Conservation (phyloP, 164 flowering plant species). For the Magnolia changhungtana region DNA sequence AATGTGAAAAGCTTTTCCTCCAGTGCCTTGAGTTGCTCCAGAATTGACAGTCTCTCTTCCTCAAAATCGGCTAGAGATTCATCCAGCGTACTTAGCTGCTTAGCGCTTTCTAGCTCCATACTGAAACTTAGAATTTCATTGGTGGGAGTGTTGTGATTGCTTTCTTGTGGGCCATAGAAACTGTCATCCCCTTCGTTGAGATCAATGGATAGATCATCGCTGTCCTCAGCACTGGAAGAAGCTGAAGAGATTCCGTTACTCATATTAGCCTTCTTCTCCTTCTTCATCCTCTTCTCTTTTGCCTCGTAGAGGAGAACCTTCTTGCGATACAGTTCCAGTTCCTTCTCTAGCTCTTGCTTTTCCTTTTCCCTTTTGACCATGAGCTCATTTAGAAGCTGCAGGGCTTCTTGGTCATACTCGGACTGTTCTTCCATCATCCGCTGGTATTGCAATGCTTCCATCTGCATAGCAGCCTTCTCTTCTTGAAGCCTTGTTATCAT, state of each 20-base stretch:
- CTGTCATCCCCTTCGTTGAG: slow-evolving; percentile 51
- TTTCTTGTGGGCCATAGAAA: slow-evolving; percentile 29
- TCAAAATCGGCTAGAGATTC: slow-evolving; percentile 67
- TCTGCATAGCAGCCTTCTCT: slow-evolving; percentile 88
- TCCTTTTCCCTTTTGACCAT: slow-evolving; percentile 87
- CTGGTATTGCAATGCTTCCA: slow-evolving; percentile 94
- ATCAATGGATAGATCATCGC: slow-evolving; percentile 61
- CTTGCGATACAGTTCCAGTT: slow-evolving; percentile 48
- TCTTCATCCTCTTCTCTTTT: slow-evolving; percentile 43
- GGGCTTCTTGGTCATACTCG: slow-evolving; percentile 84
- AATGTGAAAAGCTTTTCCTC: slow-evolving; percentile 75
- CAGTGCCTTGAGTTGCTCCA: slow-evolving; percentile 73
- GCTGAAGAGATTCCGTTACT: slow-evolving; percentile 52
- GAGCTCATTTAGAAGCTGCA: slow-evolving; percentile 80
- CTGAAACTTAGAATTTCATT: slow-evolving; percentile 57
- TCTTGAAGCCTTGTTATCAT: slow-evolving; percentile 95
- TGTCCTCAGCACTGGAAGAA: slow-evolving; percentile 62
- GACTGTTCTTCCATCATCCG: slow-evolving; percentile 98
- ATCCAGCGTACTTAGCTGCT: slow-evolving; percentile 30
- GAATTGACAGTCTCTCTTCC: slow-evolving; percentile 73
- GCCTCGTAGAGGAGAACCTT: slow-evolving; percentile 51
- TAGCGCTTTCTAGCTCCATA: slow-evolving; percentile 16
- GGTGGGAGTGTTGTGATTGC: slow-evolving; percentile 41
- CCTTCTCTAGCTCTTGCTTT: slow-evolving; percentile 68
- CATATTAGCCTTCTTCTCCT: slow-evolving; percentile 33